phyloP scores from a whole-genome alignment of 106 monocot species.

The Amphibolis antarctica region DNA sequence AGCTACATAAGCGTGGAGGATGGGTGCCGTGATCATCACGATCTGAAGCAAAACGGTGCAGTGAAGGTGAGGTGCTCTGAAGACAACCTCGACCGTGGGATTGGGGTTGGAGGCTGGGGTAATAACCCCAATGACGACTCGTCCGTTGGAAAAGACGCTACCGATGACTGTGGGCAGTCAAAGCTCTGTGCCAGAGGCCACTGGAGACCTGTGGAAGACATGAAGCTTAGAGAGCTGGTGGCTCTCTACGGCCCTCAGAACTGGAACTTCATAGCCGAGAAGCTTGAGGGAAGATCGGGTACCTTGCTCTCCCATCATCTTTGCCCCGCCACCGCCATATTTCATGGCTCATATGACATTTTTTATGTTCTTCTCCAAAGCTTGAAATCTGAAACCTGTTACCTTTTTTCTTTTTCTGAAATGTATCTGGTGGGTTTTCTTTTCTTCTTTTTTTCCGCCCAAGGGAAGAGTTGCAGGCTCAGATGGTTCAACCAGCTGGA shows the following conservation, averaged over 20 bases:
- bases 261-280: slow-evolving; percentile 98
- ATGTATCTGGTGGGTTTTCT: too few relatives aligned
- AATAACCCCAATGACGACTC: too few relatives aligned
- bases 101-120: too few relatives aligned
- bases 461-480: slow-evolving; percentile 91
- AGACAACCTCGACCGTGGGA: neutral
- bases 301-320: neutral
- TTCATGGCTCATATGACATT: too few relatives aligned
- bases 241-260: slow-evolving; percentile 83
- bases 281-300: slow-evolving; percentile 85
- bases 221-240: slow-evolving; percentile 74
- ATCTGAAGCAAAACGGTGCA: neutral
- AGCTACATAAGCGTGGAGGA: slow-evolving; percentile 11
- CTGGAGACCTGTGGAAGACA: slow-evolving; percentile 89
- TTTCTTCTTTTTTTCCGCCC: too few relatives aligned
- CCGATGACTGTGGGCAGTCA: slow-evolving; percentile 31
- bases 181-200: slow-evolving; percentile 71
- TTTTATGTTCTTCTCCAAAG: too few relatives aligned
- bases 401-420: too few relatives aligned
- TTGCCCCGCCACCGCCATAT: too few relatives aligned
- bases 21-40: neutral
- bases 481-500: slow-evolving; percentile 97
- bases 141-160: neutral
- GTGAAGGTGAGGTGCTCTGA: neutral
- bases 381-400: neutral